Evolutionary conservation across 2,329 filamentous ascomycete species (phyloP).

Genomic region (Aaosphaeria pasadenensis): DNA sequence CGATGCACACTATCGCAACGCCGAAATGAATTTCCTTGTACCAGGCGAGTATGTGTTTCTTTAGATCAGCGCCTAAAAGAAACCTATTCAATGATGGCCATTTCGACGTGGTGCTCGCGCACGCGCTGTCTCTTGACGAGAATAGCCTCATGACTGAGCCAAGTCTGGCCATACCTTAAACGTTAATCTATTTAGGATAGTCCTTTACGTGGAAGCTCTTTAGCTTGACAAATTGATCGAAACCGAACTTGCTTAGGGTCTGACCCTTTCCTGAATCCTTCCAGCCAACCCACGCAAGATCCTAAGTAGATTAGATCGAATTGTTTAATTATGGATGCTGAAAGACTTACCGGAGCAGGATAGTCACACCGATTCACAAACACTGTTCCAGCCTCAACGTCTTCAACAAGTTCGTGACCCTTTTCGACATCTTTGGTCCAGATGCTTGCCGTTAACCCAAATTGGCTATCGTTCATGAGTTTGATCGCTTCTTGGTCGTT

Average conservation of each 20-base stretch:
- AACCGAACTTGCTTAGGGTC: constrained; percentile 85
- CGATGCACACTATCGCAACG: no score
- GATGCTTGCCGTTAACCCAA: constrained; percentile 92
- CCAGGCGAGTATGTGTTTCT: not conserved
- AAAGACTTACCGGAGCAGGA: constrained; percentile 76
- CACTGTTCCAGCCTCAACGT: constrained; percentile 88
- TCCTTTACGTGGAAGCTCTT: constrained; percentile 96
- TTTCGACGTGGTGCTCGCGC: no score
- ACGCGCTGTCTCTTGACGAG: not conserved
- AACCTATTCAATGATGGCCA: no score
- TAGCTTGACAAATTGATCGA: constrained; percentile 92
- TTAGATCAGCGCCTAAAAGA: no score
- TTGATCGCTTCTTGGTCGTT: constrained; percentile 75
- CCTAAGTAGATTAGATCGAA: constrained; percentile 49
- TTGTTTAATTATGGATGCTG: not conserved
- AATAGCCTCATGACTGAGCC: not conserved
- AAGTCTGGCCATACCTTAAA: constrained; percentile 11
- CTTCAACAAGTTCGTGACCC: constrained; percentile 73
- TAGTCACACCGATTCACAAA: constrained; percentile 95
- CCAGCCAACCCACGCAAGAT: constrained; percentile 96
- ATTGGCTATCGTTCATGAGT: constrained; percentile 93
- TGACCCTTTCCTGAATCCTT: constrained; percentile 94
- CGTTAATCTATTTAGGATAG: constrained; percentile 51
- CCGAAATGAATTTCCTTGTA: no score
- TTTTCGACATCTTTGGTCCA: constrained; percentile 85